Percentiles rank a stretch among this genome's conserved stretches.
Conservation (phyloP, 2,329 filamentous ascomycete genomes). For the Colletotrichum liriopes region DNA sequence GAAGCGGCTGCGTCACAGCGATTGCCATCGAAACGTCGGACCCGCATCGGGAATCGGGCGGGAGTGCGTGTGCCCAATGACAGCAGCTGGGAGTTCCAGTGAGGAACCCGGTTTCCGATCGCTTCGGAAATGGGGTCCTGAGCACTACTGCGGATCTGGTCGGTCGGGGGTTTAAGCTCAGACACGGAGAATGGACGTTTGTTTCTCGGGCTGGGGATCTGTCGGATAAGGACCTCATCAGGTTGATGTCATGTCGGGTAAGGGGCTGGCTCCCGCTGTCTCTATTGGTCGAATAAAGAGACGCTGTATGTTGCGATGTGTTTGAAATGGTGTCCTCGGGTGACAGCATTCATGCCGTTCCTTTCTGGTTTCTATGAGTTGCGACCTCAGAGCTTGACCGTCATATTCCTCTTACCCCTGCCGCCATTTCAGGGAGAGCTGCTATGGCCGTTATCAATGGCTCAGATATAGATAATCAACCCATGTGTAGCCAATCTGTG, state of each 20-base stretch:
- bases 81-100: neutral
- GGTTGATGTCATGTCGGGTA: slow-evolving; percentile 28
- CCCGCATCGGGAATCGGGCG: slow-evolving; percentile 32
- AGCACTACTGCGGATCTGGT: neutral
- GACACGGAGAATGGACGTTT: neutral
- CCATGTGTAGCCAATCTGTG: neutral
- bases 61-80: slow-evolving; percentile 3
- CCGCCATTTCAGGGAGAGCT: neutral
- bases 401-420: neutral
- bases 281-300: slow-evolving; percentile 1
- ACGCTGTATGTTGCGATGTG: neutral
- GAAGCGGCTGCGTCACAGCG: slow-evolving; percentile 19
- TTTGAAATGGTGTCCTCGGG: neutral
- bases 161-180: slow-evolving; percentile 11
- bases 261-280: slow-evolving; percentile 10
- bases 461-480: neutral
- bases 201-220: neutral
- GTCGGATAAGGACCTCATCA: slow-evolving; percentile 30
- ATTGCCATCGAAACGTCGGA: slow-evolving; percentile 29
- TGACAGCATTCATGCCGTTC: neutral
- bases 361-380: neutral
- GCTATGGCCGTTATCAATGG: neutral
- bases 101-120: slow-evolving; percentile 25
- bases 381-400: neutral
- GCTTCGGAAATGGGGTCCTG: slow-evolving; percentile 20